phyloP scores from a whole-genome alignment of 2,329 filamentous ascomycete genomes.

The Chaetomiaceae sp. region DNA sequence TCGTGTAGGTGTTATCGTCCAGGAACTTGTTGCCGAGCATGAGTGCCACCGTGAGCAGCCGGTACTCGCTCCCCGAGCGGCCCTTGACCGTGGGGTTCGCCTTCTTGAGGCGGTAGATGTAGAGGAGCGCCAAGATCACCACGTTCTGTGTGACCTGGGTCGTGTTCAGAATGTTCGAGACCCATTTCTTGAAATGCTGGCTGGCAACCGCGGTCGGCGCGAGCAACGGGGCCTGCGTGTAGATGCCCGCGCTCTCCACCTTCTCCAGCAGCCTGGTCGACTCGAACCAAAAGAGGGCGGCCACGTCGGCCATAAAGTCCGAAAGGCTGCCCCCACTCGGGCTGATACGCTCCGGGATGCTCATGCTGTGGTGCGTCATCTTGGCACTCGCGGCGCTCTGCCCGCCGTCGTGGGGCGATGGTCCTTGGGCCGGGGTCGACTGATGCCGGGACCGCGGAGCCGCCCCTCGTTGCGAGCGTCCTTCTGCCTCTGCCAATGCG shows the following conservation, averaged over 20 bases:
- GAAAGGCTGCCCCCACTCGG: constrained; percentile 68
- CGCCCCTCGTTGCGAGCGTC: constrained; percentile 6
- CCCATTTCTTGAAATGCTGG: constrained; percentile 86
- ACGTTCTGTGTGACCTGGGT: constrained; percentile 97
- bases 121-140: constrained; percentile 79
- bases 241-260: constrained; percentile 56
- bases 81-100: constrained; percentile 85
- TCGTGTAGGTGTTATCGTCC: constrained; percentile 98
- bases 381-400: constrained; percentile 35
- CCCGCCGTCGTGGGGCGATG: constrained; percentile 23
- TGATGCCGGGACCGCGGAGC: constrained; percentile 31
- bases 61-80: constrained; percentile 87
- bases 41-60: constrained; percentile 84
- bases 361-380: constrained; percentile 54
- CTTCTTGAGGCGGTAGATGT: constrained; percentile 88
- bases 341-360: constrained; percentile 71
- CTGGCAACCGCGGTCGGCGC: constrained; percentile 68
- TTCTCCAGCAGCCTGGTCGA: constrained; percentile 70
- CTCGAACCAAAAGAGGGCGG: constrained; percentile 97
- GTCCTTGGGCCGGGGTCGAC: constrained; percentile 31
- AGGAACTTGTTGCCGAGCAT: constrained; percentile 99
- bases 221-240: constrained; percentile 45
- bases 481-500: not conserved
- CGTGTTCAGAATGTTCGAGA: constrained; percentile 80
- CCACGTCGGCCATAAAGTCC: constrained; percentile 85